Conservation (phyloP, 306 rosid genomes). For the Trifolium dubium region DNA sequence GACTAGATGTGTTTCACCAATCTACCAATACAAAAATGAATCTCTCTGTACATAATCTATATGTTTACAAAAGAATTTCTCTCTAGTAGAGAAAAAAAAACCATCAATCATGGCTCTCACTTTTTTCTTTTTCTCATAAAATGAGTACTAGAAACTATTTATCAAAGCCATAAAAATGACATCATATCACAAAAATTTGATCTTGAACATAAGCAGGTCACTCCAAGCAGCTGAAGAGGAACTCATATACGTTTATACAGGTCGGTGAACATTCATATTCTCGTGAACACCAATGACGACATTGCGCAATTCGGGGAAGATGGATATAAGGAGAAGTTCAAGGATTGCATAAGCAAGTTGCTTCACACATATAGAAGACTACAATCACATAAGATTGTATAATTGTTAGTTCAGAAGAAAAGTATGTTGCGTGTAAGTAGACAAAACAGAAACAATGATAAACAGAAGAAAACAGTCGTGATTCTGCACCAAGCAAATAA, state of each 20-base stretch:
- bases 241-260: conserved; percentile 50
- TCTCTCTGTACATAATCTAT: conserved; percentile 49
- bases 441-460: conserved; percentile 4
- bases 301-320: conserved; percentile 85
- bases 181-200: conserved; percentile 17
- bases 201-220: conserved; percentile 39
- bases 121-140: conserved; percentile 10
- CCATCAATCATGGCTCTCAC: conserved; percentile 6
- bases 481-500: not conserved
- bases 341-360: conserved; percentile 86
- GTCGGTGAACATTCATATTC: conserved; percentile 57
- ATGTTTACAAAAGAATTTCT: conserved; percentile 35
- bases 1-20: not conserved
- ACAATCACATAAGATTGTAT: conserved; percentile 23
- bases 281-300: conserved; percentile 71
- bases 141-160: not conserved
- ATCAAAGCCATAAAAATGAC: conserved; percentile 14
- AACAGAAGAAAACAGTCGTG: not conserved
- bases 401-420: conserved; percentile 36
- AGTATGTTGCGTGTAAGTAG: not conserved
- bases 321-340: conserved; percentile 74
- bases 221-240: conserved; percentile 30
- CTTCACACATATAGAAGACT: conserved; percentile 90
- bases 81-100: not conserved
- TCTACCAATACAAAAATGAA: conserved; percentile 28